Evolutionary conservation across 345 rosid species (phyloP).

Genomic region (Cardamine resedifolia): DNA sequence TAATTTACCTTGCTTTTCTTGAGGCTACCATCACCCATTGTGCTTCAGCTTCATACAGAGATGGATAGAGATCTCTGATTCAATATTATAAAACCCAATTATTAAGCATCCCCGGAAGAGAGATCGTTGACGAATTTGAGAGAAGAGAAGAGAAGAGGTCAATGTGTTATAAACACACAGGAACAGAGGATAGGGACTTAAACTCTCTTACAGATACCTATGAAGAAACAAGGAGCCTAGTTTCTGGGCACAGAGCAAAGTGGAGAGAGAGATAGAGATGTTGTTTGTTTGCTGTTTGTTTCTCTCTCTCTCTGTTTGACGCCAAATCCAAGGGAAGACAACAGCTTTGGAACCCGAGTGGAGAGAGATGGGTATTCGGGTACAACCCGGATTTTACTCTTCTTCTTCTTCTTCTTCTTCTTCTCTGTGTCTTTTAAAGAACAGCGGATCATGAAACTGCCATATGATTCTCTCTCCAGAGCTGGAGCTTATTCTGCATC

Average conservation of each 20-base stretch:
- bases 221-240: constrained; percentile 29
- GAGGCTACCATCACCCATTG: constrained; percentile 80
- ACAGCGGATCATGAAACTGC: constrained; percentile 30
- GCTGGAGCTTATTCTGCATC: constrained; percentile 20
- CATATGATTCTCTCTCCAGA: constrained; percentile 29
- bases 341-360: constrained; percentile 26
- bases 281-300: constrained; percentile 22
- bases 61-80: constrained; percentile 22
- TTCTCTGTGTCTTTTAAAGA: constrained; percentile 10
- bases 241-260: constrained; percentile 27
- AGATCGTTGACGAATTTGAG: constrained; percentile 48
- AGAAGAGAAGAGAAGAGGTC: constrained; percentile 54
- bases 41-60: constrained; percentile 54
- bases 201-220: neutral
- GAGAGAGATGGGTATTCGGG: constrained; percentile 39
- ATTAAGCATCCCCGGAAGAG: neutral
- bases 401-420: constrained; percentile 1
- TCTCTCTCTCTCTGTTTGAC: constrained; percentile 22
- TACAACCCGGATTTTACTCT: constrained; percentile 39
- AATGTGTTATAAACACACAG: constrained; percentile 46
- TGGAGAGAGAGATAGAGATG: constrained; percentile 12
- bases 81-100: no score
- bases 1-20: constrained; percentile 87
- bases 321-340: constrained; percentile 30
- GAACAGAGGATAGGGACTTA: neutral